Percentiles rank a stretch among this genome's conserved stretches.
These are phyloP conservation scores for Somion occarium DNA, from an alignment of 1,284 basidiomycete genomes.

Conservation along the genomic window DNA sequence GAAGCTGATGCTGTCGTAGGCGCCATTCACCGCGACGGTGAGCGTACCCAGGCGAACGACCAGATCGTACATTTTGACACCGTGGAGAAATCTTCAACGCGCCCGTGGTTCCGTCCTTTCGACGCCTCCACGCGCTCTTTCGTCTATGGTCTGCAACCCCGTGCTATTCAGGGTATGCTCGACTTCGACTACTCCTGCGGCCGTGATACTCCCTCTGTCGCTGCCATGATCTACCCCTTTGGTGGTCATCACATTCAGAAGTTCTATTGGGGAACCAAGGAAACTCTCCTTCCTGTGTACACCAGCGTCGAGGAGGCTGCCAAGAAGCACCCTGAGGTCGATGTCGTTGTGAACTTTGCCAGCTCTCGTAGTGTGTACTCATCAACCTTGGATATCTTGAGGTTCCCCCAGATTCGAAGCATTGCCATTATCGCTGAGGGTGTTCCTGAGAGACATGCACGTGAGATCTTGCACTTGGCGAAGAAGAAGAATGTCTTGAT, in stretches of 20 bases:
- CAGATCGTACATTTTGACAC: constrained; percentile 86
- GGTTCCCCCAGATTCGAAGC: constrained; percentile 69
- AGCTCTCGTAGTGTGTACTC: constrained; percentile 93
- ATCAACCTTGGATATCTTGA: constrained; percentile 87
- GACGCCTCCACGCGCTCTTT: constrained; percentile 92
- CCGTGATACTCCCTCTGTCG: constrained; percentile 88
- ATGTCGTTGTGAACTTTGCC: constrained; percentile 98
- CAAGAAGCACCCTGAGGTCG: constrained; percentile 94
- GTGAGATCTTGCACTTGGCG: constrained; percentile 92
- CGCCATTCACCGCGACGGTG: constrained; percentile 74
- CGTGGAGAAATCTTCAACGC: constrained; percentile 29
- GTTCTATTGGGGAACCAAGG: constrained; percentile 99
- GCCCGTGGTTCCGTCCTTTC: constrained; percentile 87
- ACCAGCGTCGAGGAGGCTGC: constrained; percentile 90
- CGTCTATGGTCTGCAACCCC: constrained; percentile 97
- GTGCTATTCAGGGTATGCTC: constrained; percentile 99
- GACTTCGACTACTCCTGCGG: constrained; percentile 99
- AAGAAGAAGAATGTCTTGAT: constrained; percentile 87
- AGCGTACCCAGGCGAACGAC: constrained; percentile 81
- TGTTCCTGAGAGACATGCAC: constrained; percentile 96
- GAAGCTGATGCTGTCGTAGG: constrained; percentile 44
- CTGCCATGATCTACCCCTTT: constrained; percentile 99
- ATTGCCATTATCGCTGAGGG: constrained; percentile 98
- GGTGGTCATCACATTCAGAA: constrained; percentile 99
- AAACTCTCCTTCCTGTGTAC: constrained; percentile 97